These are phyloP conservation scores for Zanthoxylum bungeanum DNA, from an alignment of 345 rosid genomes.

Conservation along the genomic window DNA sequence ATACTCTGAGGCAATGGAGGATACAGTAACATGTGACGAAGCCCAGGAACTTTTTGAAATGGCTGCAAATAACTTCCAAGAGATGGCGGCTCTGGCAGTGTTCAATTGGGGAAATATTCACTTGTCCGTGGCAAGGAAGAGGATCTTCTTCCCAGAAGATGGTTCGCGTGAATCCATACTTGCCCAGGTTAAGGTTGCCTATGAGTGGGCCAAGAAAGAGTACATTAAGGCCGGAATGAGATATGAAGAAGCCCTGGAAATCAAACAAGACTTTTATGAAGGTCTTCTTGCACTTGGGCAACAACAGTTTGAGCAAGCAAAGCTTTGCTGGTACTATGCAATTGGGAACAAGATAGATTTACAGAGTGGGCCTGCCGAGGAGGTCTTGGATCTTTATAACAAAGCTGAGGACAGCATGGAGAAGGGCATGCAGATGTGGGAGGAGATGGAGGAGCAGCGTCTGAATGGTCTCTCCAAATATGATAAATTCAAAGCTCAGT, in stretches of 20 bases:
- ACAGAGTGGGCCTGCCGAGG: conserved; percentile 65
- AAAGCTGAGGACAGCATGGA: conserved; percentile 98
- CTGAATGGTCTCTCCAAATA: conserved; percentile 80
- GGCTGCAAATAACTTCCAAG: conserved; percentile 91
- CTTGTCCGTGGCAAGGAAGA: conserved; percentile 85
- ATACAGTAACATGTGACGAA: conserved; percentile 75
- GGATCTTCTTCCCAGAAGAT: conserved; percentile 62
- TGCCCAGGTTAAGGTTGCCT: conserved; percentile 49
- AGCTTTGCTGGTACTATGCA: conserved; percentile 90
- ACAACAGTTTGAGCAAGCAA: conserved; percentile 95
- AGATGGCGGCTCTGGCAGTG: conserved; percentile 92
- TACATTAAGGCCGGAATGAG: conserved; percentile 65
- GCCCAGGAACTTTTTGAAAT: conserved; percentile 83
- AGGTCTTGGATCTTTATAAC: conserved; percentile 83
- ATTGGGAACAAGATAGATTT: conserved; percentile 60
- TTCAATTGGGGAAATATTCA: conserved; percentile 98
- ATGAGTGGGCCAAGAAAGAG: conserved; percentile 76
- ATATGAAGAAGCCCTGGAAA: conserved; percentile 74
- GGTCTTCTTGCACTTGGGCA: conserved; percentile 93
- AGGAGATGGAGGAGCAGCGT: conserved; percentile 87
- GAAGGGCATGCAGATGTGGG: conserved; percentile 97
- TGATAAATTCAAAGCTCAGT: conserved; percentile 56
- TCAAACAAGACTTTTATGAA: conserved; percentile 92
- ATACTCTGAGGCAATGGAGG: conserved; percentile 94
- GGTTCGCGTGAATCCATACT: conserved; percentile 57